A percentile compares a stretch with the other conserved stretches of the same genome.
phyloP scores from a whole-genome alignment of 257 asterid species.

The Coffea canephora region DNA sequence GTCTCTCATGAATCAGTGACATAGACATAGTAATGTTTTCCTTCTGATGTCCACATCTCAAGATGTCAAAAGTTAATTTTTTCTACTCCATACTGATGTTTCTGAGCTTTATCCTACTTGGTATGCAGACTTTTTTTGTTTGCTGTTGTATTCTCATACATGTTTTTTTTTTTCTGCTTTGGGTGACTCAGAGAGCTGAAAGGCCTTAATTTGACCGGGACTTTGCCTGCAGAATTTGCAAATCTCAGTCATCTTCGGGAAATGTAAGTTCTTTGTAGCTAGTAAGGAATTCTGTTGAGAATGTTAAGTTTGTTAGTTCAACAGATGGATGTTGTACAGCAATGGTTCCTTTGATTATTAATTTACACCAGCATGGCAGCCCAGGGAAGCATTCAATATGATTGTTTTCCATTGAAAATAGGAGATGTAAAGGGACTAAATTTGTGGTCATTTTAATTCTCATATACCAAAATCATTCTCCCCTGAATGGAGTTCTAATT shows the following conservation, averaged over 20 bases:
- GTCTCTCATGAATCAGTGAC: not conserved
- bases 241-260: slow-evolving; percentile 49
- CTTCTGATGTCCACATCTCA: not conserved
- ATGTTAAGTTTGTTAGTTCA: not conserved
- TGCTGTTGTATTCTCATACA: not conserved
- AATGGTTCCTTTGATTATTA: not conserved
- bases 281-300: not conserved
- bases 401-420: not conserved
- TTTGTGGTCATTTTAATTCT: not conserved
- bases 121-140: not conserved
- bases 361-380: not conserved
- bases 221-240: slow-evolving; percentile 60
- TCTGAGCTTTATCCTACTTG: not conserved
- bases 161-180: slow-evolving; percentile 17
- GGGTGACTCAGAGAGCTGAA: slow-evolving; percentile 47
- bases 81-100: too few species aligned
- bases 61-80: not conserved
- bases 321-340: not conserved
- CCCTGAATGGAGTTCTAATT: not conserved
- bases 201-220: slow-evolving; percentile 67
- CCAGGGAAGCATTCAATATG: not conserved
- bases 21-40: too few species aligned
- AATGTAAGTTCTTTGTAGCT: slow-evolving; percentile 45
- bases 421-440: not conserved
- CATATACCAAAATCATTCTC: not conserved